Base-by-base conservation (phyloP, 805 yeast species). In the Yarrowia yakushimensis region DNA sequence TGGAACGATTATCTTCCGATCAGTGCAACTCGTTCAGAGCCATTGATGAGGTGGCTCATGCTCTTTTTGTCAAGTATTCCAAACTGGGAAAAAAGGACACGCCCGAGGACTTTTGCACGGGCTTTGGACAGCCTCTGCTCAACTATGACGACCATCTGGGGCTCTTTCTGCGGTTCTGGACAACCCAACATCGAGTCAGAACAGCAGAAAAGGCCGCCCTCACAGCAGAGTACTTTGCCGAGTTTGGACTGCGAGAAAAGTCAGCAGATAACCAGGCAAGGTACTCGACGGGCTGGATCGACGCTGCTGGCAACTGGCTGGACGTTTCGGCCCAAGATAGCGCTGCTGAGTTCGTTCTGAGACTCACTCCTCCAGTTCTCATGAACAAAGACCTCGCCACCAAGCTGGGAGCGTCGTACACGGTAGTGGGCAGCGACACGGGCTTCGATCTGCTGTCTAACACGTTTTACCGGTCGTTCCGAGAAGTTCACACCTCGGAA, bases 281-380 rank as follows among this genome's bases (percentile, higher is more conserved):
- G 17, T 66, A 68, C 50, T 60, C 67, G 22, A 66, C 65, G 11
- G 64, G 66, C 13, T 69, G 72, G 72, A 17, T 67, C n/a, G 23
- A 50, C n/a, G 59, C 15, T 17, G 33, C 12, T 0, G 59, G 59
- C 11, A 34, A 52, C 12, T 52, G 59, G 59, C 18, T 41, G 11
- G 62, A 60, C 2, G 54, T 45, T 11, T 54, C 60, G 1, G 66
- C 66, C 23, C 54, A 59, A 1, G 60, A 48, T 10, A 17, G 69
- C 4, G 60, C 69, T 0, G 73, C 76, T 0, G 73, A 72, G 60
- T 68, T 73, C 22, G 72, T 70, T 0, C 64, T 75, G 11, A 50
- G 65, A 17, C 70, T 76, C 7, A 72, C 68, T 34, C 78, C 78
- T 9, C 76, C 78, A 0, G 71, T 76, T 1, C 20, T 65, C 4